Conservation (phyloP, 106 monocot genomes). For the Dendrobium chrysotoxum region DNA sequence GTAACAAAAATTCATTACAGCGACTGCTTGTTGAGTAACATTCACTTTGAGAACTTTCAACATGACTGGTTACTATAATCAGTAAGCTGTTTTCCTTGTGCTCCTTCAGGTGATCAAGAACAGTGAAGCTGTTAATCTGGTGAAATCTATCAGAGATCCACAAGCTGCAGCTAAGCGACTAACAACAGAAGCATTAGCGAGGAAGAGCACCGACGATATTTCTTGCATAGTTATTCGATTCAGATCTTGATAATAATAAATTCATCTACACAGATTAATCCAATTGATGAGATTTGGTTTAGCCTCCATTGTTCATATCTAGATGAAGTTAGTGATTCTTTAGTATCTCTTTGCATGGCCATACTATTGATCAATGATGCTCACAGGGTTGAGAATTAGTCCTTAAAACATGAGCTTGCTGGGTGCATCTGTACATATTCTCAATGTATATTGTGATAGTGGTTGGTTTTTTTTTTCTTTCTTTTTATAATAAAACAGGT, state of each 20-base stretch:
- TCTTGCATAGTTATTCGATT: conserved; percentile 48
- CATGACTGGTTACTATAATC: not conserved
- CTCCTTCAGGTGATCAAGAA: conserved; percentile 48
- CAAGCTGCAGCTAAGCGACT: conserved; percentile 40
- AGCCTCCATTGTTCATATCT: not conserved
- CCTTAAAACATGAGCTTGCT: not conserved
- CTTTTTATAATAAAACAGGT: not conserved
- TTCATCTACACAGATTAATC: not conserved
- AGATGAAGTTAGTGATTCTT: not conserved
- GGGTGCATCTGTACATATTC: not conserved
- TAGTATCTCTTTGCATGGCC: not conserved
- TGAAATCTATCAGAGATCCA: conserved; percentile 35
- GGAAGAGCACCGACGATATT: conserved; percentile 59
- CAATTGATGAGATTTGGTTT: not conserved
- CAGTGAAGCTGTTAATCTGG: conserved; percentile 43
- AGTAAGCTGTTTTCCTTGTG: not conserved
- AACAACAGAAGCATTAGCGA: conserved; percentile 30
- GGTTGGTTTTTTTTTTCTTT: not conserved
- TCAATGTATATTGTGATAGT: conserved; percentile 1
- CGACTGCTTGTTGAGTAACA: not conserved
- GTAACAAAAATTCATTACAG: too few relatives aligned
- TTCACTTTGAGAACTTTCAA: not conserved
- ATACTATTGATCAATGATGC: too few relatives aligned
- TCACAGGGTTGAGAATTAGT: too few relatives aligned
- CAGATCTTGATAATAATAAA: not conserved